These are phyloP conservation scores for Aschersonia sp. DNA, from an alignment of 2,329 filamentous ascomycete species.

Conservation along the genomic window DNA sequence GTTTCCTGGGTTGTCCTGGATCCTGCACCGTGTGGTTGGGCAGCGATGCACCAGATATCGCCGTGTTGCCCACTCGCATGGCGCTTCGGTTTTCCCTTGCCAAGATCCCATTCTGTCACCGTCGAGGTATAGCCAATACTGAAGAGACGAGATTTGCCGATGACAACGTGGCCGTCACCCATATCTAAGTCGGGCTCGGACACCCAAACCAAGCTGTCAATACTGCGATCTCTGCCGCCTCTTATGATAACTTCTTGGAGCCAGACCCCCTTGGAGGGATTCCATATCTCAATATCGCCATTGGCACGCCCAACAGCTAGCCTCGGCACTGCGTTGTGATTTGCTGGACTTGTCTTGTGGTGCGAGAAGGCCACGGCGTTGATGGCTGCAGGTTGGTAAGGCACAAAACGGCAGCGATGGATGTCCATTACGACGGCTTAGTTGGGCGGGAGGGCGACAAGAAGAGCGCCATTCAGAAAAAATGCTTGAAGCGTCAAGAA, in stretches of 20 bases:
- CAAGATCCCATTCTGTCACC: slow-evolving; percentile 90
- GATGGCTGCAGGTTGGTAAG: slow-evolving; percentile 80
- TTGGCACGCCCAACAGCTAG: slow-evolving; percentile 86
- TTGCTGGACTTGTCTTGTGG: slow-evolving; percentile 33
- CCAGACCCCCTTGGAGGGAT: slow-evolving; percentile 70
- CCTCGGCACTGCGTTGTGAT: slow-evolving; percentile 43
- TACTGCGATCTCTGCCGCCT: slow-evolving; percentile 71
- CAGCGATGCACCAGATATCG: slow-evolving; percentile 92
- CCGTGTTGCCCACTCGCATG: slow-evolving; percentile 87
- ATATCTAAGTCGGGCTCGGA: slow-evolving; percentile 65
- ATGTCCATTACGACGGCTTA: slow-evolving; percentile 57
- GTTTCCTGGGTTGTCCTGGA: slow-evolving; percentile 9
- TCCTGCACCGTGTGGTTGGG: slow-evolving; percentile 45
- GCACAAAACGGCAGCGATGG: slow-evolving; percentile 91
- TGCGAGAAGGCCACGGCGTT: slow-evolving; percentile 93
- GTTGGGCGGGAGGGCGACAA: too few species aligned
- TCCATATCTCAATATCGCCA: slow-evolving; percentile 97
- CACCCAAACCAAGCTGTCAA: slow-evolving; percentile 86
- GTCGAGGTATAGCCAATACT: slow-evolving; percentile 89
- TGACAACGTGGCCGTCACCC: slow-evolving; percentile 41
- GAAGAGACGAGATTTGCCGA: slow-evolving; percentile 74
- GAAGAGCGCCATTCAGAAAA: too few species aligned
- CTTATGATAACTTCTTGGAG: slow-evolving; percentile 76
- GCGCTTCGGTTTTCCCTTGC: slow-evolving; percentile 59
- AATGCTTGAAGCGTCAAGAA: too few species aligned